Evolutionary conservation across 805 yeast genomes (phyloP), one percentile per base, ranked within the genome.

Genomic region (Kazachstania bromeliacearum): DNA sequence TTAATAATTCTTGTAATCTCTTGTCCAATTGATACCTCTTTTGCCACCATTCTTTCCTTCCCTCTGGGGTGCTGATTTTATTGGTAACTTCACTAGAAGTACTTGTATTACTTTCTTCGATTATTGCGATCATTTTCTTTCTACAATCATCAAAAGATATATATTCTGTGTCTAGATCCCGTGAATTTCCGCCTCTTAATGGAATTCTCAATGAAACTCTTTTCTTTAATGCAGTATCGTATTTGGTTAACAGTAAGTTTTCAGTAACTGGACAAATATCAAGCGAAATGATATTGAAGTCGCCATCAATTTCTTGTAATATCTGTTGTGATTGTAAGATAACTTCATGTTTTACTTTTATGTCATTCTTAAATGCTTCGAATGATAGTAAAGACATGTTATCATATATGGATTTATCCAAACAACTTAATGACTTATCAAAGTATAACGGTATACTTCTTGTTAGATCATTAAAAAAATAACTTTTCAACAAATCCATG

Each of bases 21-120:
- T 62, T 53, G 54, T 89, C 96, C 13, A 87, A 60, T 0, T 56
- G 59, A 37, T 72, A 73, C 33, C 96, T 62, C 20, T 63, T 61
- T 28, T 67, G 66, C 95, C 96, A 92, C 96, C 96, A 89, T 6
- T 61, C 44, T 31, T 67, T 69, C 34, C 85, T 66, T 21, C 77
- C 80, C 28, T 75, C 79, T 31, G 70, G 66, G 0, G 85, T 68
- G 3, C 52, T 62, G 2, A 82, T 72, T 1, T 48, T 51, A 0
- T 73, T 62, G 0, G 85, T 77, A 1, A 71, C 66, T 23, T 69
- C 73, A 1, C 57, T 40, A 15, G 71, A 67, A 0, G 89, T 79
- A 0, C 85, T 72, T 3, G 55, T 46, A 44, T 83, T 76, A 52
- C 89, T 85, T 35, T 67, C 66, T 0, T 55, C 44, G 16, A 87